Percentiles rank a stretch among this genome's conserved stretches.
phyloP scores from a whole-genome alignment of 257 asterid species.

The Capsicum rhomboideum region DNA sequence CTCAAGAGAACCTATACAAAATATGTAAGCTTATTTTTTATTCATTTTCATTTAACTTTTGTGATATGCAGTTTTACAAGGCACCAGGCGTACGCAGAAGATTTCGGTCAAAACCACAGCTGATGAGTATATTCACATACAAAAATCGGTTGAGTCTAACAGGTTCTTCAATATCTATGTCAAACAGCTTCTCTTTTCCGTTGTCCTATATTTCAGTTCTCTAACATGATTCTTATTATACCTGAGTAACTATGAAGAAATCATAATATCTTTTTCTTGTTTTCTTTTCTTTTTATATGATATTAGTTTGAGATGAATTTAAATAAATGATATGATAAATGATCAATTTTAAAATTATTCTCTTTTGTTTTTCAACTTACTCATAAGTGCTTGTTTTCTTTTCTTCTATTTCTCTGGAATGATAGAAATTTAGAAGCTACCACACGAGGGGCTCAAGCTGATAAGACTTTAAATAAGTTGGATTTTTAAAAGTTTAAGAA shows the following conservation, averaged over 20 bases:
- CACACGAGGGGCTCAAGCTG: not conserved
- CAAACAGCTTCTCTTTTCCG: not conserved
- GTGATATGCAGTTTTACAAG: not conserved
- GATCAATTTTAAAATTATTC: no score
- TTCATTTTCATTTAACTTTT: not conserved
- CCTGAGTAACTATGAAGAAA: not conserved
- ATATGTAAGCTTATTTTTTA: not conserved
- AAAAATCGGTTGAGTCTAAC: not conserved
- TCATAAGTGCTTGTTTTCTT: not conserved
- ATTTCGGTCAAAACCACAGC: not conserved
- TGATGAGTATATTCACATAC: not conserved
- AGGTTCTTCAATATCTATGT: not conserved
- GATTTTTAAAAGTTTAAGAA: not conserved
- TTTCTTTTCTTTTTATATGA: not conserved
- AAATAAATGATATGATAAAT: no score
- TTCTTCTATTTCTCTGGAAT: not conserved
- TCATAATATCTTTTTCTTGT: not conserved
- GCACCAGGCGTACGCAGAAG: not conserved
- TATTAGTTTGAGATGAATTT: no score
- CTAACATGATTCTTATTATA: not conserved
- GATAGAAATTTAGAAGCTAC: not conserved
- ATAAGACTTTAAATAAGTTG: not conserved
- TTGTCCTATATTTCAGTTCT: not conserved
- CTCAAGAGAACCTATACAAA: no score
- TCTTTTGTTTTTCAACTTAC: no score